Base-by-base conservation (phyloP, 2,329 filamentous ascomycete genomes). In the Orbilia brochopaga region DNA sequence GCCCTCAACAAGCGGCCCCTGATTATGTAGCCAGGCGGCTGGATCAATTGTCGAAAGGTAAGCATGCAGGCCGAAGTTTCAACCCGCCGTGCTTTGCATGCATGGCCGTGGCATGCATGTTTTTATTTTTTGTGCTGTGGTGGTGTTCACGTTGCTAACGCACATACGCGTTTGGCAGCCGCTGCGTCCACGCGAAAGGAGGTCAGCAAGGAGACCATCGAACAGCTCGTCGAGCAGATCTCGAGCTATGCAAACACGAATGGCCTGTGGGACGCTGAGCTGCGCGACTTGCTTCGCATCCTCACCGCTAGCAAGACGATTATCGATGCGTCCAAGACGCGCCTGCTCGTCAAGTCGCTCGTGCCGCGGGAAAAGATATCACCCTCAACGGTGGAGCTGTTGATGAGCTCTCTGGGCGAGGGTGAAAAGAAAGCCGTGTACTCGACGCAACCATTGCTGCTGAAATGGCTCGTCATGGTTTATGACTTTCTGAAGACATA, bases 401-500 rank as follows among this genome's bases (percentile, higher is more conserved):
- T 92, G 8, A 84, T 94, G 21, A 88, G 87, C 58, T 86, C 85
- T 53, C 83, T 96, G n/a, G 90, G 91, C 2, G 88, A 91, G 76
- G 90, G 90, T 76, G 86, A 87, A 78, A 83, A 86, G 61, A 95
- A 92, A 78, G 88, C 91, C 13, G 86, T 88, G 13, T 83, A 90
- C 50, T 82, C 84, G 50, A 85, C 90, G 0, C 91, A 96, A 79
- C 85, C 85, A 24, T 82, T 87, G 46, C 82, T 95, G 56, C 80
- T 95, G 73, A 88, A 86, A 79, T 96, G 91, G 91, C 82, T 95
- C 55, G 84, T 91, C 64, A 86, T 90, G 80, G 84, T 91, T 2
- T 87, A 92, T 77, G 88, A 91, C 75, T 81, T 88, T 51, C 79
- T 94, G 19, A 86, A 90, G 60, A 84, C 86, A 44, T 83, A 85